These are phyloP conservation scores for Leccinellum rugosiceps DNA, from an alignment of 768 basidiomycete species.

Conservation along the genomic window DNA sequence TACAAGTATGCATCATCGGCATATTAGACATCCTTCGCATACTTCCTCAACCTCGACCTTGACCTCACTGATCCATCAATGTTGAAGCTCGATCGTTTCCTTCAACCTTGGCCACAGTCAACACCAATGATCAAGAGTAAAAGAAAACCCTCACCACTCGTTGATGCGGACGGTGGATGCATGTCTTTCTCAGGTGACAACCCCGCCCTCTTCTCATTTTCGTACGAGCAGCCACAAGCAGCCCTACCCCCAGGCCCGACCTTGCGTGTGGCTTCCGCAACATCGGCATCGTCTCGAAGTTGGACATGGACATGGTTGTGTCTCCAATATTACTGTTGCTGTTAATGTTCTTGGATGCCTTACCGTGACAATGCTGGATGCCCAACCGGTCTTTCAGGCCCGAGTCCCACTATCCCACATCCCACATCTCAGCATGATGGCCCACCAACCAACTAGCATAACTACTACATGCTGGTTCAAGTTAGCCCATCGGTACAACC, in stretches of 20 bases:
- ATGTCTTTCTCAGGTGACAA: neutral
- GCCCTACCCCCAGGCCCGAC: slow-evolving; percentile 51
- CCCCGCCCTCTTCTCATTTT: slow-evolving; percentile 10
- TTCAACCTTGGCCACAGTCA: too few relatives aligned
- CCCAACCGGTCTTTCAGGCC: slow-evolving; percentile 82
- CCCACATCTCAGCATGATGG: too few relatives aligned
- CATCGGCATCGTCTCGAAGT: slow-evolving; percentile 69
- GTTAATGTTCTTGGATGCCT: slow-evolving; percentile 42
- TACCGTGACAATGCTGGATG: slow-evolving; percentile 62
- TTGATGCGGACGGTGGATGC: neutral
- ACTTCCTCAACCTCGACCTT: too few relatives aligned
- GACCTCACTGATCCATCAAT: too few relatives aligned
- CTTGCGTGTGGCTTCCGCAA: slow-evolving; percentile 61
- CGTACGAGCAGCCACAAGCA: slow-evolving; percentile 19
- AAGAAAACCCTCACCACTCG: too few relatives aligned
- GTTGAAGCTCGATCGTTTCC: too few relatives aligned
- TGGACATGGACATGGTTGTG: slow-evolving; percentile 10
- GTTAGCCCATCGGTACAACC: too few relatives aligned
- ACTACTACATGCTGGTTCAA: too few relatives aligned
- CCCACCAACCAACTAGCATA: too few relatives aligned
- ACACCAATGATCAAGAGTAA: too few relatives aligned
- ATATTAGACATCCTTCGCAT: too few relatives aligned
- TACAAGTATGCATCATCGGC: too few relatives aligned
- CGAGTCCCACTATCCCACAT: slow-evolving; percentile 83
- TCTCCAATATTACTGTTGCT: neutral